Conservation (phyloP, 306 rosid genomes). For the Sicyos edulis region DNA sequence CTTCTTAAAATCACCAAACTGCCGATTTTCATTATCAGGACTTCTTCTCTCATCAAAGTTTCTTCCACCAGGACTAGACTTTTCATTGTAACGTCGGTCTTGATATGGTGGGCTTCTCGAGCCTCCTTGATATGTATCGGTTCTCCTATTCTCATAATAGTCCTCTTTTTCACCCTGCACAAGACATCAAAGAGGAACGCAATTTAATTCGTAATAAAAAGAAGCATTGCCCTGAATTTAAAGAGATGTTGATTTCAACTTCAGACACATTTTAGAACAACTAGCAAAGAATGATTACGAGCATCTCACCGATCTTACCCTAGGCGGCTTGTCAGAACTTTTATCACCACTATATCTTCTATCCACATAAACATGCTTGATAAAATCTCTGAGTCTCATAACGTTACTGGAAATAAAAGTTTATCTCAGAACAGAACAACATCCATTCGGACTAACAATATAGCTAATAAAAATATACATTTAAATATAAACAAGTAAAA, state of each 20-base stretch:
- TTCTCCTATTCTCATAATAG: conserved; percentile 47
- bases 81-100: conserved; percentile 64
- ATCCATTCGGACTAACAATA: conserved; percentile 19
- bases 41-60: conserved; percentile 53
- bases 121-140: conserved; percentile 67
- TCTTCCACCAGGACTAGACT: conserved; percentile 83
- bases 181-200: conserved; percentile 19
- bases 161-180: conserved; percentile 84
- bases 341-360: conserved; percentile 71
- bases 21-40: conserved; percentile 74
- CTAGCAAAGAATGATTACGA: conserved; percentile 11
- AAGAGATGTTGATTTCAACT: neutral
- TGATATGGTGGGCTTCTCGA: conserved; percentile 77
- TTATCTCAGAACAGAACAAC: conserved; percentile 43
- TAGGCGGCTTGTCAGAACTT: conserved; percentile 62
- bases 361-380: conserved; percentile 91
- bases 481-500: neutral
- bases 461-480: neutral
- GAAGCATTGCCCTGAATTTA: neutral
- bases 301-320: conserved; percentile 45
- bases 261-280: neutral
- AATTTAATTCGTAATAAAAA: neutral
- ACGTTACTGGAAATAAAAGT: conserved; percentile 62
- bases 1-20: conserved; percentile 51
- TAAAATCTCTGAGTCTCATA: conserved; percentile 80